Base-by-base conservation (phyloP, 2,329 filamentous ascomycete species). In the Talaromyces albobiverticillius region DNA sequence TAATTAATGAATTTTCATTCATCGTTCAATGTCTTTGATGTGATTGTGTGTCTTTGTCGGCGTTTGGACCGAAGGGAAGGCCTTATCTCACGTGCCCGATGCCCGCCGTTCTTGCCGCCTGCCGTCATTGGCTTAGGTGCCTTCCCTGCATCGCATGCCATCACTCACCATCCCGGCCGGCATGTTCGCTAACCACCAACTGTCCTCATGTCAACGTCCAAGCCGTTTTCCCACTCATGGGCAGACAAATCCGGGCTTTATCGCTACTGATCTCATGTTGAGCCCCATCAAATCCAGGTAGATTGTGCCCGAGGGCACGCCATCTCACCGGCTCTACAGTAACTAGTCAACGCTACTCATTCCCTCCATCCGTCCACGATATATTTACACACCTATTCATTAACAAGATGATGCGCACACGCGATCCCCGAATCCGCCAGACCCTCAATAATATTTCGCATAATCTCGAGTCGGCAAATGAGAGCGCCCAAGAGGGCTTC, bases 391-490 rank as follows among this genome's bases (percentile, higher is more conserved):
- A 20, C 23, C 20, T 29, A 31, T 20, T 47, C n/a, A 31, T 36
- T 11, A n/a, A 36, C 59, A 66, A 59, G 61, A 84, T 83, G 80
- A 85, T 84, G 72, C 79, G 81, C 61, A 78, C 80, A 65, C 78
- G 74, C 67, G 92, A 96, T 73, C 92, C 92, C 57, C 89, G 92
- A 65, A 85, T 96, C 71, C 90, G 92, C 61, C 91, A 95, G 72
- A 90, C 89, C 64, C 90, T 95, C 82, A 95, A 96, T 70, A 90
- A 94, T 68, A 87, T 96, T 69, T 87, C 89, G 6, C 88, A 94
- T 62, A 95, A 93, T 65, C 85, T 95, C 72, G 93, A 96, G 73
- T 83, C 88, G 29, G 90, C 90, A 45, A 95, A 95, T 57, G 90
- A 95, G 70, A 87, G 89, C 54, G 91, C 93, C n/a, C 92, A 94